Base-by-base conservation (phyloP, 148 eudicot genomes). In the Spergularia bocconei region DNA sequence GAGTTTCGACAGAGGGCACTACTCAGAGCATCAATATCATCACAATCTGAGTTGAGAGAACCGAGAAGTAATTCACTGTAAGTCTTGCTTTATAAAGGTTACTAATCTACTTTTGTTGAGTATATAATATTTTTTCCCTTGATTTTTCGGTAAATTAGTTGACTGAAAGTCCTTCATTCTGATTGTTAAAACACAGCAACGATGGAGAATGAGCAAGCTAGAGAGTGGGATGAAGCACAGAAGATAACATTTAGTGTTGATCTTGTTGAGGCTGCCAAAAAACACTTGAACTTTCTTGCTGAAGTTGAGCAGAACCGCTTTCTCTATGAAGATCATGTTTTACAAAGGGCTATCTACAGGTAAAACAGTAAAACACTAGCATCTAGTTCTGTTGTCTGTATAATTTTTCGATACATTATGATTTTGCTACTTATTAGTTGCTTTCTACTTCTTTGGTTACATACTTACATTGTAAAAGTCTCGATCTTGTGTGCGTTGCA, bases 211-310 rank as follows among this genome's bases (percentile, higher is more conserved):
- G 77, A 81, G 57, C 89, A 92, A 66, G 82, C 83, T 63, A 64
- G 74, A 19, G 94, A 90, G 75, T 90, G 97, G 94, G 78, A 73
- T 25, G 86, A 79, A 64, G 89, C 97, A 12, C 97, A 92, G 84
- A 78, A 78, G 76, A 83, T 85, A 53, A 79, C 6, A 38, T 76
- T 87, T 53, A 90, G 75, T 47, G 79, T 85, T 12, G 88, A 90
- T 72, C 90, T 92, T 75, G 81, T 88, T 16, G 70, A 80, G 21
- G 89, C 89, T 23, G 94, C 97, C 16, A 87, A 90, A 80, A 79
- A 53, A 59, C 91, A 85, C 72, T 85, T 90, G 13, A 75, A 80
- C 68, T 90, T 92, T 69, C 89, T 92, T 60, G 89, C 88, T 17
- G 84, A 84, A 48, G 88, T 92, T 63, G 92, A 92, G 69, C 72